Evolutionary conservation across 2,329 filamentous ascomycete species (phyloP).

Genomic region (Fusarium succisae): DNA sequence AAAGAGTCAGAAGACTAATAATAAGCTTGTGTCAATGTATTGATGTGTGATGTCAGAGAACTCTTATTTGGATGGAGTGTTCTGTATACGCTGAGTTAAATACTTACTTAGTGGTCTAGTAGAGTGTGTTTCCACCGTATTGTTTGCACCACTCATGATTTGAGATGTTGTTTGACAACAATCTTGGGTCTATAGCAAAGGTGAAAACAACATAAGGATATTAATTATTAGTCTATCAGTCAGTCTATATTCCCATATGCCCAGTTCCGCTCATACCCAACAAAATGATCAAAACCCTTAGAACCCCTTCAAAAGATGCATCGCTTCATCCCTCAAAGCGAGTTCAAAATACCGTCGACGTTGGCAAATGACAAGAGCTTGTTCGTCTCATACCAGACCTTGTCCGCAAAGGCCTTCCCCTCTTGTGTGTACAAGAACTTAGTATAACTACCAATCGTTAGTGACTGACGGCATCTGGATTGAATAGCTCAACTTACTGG

Average conservation of each 20-base stretch:
- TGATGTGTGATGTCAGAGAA: too few relatives aligned
- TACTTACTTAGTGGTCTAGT: accelerated
- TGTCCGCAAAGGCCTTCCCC: conserved; percentile 47
- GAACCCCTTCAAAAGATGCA: too few relatives aligned
- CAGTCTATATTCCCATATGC: background rate
- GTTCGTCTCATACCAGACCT: conserved; percentile 53
- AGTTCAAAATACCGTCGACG: conserved; percentile 25
- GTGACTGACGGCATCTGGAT: background rate
- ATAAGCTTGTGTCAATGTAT: background rate
- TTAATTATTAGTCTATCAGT: background rate
- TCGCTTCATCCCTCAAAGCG: background rate
- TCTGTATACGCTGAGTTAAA: background rate
- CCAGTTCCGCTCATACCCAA: too few relatives aligned
- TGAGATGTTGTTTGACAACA: accelerated
- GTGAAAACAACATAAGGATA: too few relatives aligned
- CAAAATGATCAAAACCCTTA: too few relatives aligned
- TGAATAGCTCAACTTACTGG: conserved; percentile 25
- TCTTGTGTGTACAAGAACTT: conserved; percentile 47
- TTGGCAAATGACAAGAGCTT: conserved; percentile 47
- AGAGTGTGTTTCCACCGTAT: too few relatives aligned
- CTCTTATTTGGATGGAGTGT: background rate
- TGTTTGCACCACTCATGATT: background rate
- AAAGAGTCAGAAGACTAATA: background rate
- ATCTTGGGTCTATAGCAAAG: background rate
- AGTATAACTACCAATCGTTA: conserved; percentile 35